phyloP scores from a whole-genome alignment of 1,284 basidiomycete species.

The Heterobasidion occidentale region DNA sequence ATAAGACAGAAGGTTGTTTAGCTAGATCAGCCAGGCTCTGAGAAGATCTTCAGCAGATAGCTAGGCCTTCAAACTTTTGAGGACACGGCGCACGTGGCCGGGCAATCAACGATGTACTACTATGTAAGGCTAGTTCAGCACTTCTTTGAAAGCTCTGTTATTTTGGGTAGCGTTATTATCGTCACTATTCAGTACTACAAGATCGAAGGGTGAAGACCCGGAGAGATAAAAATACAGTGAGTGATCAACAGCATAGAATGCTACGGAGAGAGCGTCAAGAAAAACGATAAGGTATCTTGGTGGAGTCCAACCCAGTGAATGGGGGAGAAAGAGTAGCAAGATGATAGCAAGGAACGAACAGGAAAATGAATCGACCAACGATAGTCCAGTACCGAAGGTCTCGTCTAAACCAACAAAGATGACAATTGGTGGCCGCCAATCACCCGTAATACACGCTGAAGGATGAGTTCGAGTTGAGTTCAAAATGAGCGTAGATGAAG shows the following conservation, averaged over 20 bases:
- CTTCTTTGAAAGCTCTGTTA: no score
- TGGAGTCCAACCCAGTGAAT: neutral
- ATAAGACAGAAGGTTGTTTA: no score
- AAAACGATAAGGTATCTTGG: no score
- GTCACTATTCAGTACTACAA: neutral
- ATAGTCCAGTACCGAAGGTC: neutral
- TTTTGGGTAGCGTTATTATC: no score
- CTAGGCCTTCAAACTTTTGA: no score
- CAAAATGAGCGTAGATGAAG: neutral
- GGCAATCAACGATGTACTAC: no score
- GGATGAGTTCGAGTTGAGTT: conserved; percentile 6
- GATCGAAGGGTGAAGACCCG: neutral
- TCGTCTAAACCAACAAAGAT: conserved; percentile 4
- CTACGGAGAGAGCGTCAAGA: neutral
- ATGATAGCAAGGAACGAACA: neutral
- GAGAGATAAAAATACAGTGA: neutral
- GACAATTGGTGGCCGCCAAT: conserved; percentile 9
- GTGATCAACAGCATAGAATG: neutral
- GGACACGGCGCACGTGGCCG: no score
- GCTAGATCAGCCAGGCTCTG: no score
- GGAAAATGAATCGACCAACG: neutral
- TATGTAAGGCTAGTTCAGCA: no score
- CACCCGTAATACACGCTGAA: conserved; percentile 30
- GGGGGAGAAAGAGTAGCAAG: neutral
- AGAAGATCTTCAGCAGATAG: no score